Evolutionary conservation across 1,284 basidiomycete species (phyloP), one percentile per base, ranked within the genome.

Genomic region (Pisolithus thermaeus): DNA sequence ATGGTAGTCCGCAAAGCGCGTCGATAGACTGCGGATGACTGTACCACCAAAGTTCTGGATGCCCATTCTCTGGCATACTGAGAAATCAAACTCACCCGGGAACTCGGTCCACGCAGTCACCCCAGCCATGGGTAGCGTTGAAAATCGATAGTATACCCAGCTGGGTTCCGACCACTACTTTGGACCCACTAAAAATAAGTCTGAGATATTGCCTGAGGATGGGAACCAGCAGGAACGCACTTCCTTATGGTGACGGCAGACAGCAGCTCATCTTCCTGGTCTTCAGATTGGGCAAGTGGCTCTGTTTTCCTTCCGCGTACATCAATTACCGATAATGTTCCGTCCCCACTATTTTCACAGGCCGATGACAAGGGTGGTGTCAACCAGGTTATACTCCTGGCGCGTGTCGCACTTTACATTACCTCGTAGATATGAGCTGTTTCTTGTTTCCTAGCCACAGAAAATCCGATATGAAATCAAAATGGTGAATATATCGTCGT

Each of bases 381-480:
- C 25, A 4, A 39, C 40, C 48, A 37, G 43, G 14, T 27, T 45
- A 27, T 27, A 50, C 46, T 52, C 37, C 38, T n/a, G 49, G 18
- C 40, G 4, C 32, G 32, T 14, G 32, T 35, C 12, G 12, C 14
- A 5, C 5, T 28, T 52, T 57, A 86, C 37, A 40, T 52, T 61
- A 92, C 89, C 90, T 94, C 2, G 92, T 93, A 27, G 85, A 77
- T 25, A 95, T 80, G 3, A 95, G 77, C 52, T 94, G 91, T 59
- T 84, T 87, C 69, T 90, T 90, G 69, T 91, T 88, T 41, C 81
- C 80, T 49, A 92, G 70, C 80, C 89, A 97, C 39, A 92, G 70
- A 68, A 98, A 91, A 65, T 95, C 93, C 22, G 92, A 91, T 52
- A 98, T 96, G 69, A 94, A 97, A 70, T 97, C 94, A 64, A 87